Evolutionary conservation across 352 stramenopile genomes (phyloP), one percentile per base, ranked within the genome.

Genomic region (Nothophytophthora sp.): DNA sequence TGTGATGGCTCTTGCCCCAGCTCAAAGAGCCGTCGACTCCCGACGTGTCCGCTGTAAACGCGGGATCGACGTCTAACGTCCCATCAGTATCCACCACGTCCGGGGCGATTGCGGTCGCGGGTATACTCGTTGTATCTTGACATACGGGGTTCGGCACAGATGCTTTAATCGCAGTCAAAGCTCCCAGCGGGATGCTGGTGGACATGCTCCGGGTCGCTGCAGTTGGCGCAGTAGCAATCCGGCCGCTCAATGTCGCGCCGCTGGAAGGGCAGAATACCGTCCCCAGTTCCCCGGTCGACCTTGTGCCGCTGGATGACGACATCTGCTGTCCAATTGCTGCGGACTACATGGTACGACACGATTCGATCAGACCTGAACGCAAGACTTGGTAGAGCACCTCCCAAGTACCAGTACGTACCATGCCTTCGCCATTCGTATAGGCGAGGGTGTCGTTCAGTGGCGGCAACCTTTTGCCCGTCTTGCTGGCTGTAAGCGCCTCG

Each of bases 391-490:
- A 22, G 8, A 29, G 29, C 29, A 11, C 27, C 27, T 12, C 11
- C 7, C 11, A 5, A 33, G 16, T 8, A 15, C 6, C 20, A 36
- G 19, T 15, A 29, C 25, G 16, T 47, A 63, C 58, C 44, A 28
- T 25, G 5, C 55, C 6, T 11, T 50, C 57, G 20, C 16, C 12
- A 19, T 51, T 43, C n/a, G 25, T 9, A 15, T 34, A 24, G 11
- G 24, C 4, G 19, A 39, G 16, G 5, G 22, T 16, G 1, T 70
- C 53, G n/a, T 29, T 22, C 20, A 83, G 45, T 24, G 76, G 76
- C 7, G 78, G 78, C 5, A 86, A 52, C 38, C 76, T 87, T 19
- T 62, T 77, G 11, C 55, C 50, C 12, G 49, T 47, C 40, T 72
- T 71, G 7, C 44, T 68, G 15, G 62, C 52, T 0, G 60, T 69